phyloP scores from a whole-genome alignment of 768 basidiomycete genomes.

The Serendipita sp. region DNA sequence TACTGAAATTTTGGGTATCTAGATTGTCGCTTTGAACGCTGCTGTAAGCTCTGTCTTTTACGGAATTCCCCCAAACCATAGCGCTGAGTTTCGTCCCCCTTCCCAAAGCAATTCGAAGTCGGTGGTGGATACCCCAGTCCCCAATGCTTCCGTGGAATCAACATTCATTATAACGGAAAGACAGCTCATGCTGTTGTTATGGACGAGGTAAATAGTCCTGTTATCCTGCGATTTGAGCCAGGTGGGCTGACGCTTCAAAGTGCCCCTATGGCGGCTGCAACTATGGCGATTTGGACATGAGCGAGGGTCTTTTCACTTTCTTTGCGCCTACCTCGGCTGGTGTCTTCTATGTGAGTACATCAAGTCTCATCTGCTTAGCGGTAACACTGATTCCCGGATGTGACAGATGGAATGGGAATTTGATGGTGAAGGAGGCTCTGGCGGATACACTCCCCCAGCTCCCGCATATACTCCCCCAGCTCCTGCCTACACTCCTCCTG shows the following conservation, averaged over 20 bases:
- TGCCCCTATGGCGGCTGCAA: slow-evolving; percentile 46
- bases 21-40: slow-evolving; percentile 42
- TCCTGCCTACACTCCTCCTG: neutral
- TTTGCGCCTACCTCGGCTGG: slow-evolving; percentile 37
- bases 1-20: slow-evolving; percentile 4
- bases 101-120: slow-evolving; percentile 27
- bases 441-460: neutral
- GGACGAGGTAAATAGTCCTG: slow-evolving; percentile 38
- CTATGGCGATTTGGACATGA: slow-evolving; percentile 50
- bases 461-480: neutral
- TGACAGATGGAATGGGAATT: neutral
- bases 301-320: slow-evolving; percentile 45
- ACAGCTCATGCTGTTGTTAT: slow-evolving; percentile 39
- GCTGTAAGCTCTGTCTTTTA: slow-evolving; percentile 4
- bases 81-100: slow-evolving; percentile 17
- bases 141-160: slow-evolving; percentile 44
- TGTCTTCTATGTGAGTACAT: slow-evolving; percentile 32
- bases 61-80: neutral
- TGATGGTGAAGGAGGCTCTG: neutral
- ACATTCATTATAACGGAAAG: slow-evolving; percentile 45
- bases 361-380: too few species aligned
- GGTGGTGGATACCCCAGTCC: slow-evolving; percentile 48
- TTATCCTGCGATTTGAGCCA: neutral
- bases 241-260: slow-evolving; percentile 19
- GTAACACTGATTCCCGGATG: too few species aligned